Evolutionary conservation across 768 basidiomycete species (phyloP), one percentile per base, ranked within the genome.

Genomic region (Royoungia palumana): DNA sequence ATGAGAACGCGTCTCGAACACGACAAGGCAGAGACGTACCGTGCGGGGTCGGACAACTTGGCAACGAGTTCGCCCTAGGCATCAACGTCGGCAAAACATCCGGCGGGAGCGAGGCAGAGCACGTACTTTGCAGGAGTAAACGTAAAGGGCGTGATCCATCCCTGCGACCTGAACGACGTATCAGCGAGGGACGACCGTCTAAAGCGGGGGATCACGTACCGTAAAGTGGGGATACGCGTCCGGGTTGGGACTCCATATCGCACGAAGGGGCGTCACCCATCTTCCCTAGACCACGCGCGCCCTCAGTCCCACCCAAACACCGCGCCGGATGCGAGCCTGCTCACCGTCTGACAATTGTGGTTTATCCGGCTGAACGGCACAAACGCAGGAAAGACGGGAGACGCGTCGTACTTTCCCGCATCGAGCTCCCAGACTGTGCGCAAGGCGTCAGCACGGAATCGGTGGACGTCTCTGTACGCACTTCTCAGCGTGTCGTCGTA

Each of bases 221-320:
- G 87, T 87, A 55, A 92, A 91, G 65, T 93, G 86, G 40, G 90
- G 89, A 57, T 85, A 89, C 10, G 77, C 80, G 36, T 91, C 81
- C 6, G 87, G 79, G 70, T 92, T 91, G 3, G 78, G 76, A 22
- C 72, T 79, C 90, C 90, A 93, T 55, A 83, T 81, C 0, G 90
- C 88, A 45, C 82, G 80, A 27, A 93, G 67, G 37, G 85, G 76
- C 5, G 89, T 87, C 32, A 93, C 49, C 90, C 90, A 93, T 71
- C 78, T 81, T 0, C 90, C 89, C 89, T 92, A 6, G 32, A 35
- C 27, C 9, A 28, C 11, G 53, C 36, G 17, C 16, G 20, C 41
- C 27, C 20, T 51, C 30, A 22, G 48, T 27, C 38, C 12, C 30
- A 7, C 30, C 7, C 14, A 13, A 13, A 13, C 3, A 13, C 13